Evolutionary conservation across 805 yeast genomes (phyloP), one percentile per base, ranked within the genome.

Genomic region (Kodamaea hsintzibuensis): DNA sequence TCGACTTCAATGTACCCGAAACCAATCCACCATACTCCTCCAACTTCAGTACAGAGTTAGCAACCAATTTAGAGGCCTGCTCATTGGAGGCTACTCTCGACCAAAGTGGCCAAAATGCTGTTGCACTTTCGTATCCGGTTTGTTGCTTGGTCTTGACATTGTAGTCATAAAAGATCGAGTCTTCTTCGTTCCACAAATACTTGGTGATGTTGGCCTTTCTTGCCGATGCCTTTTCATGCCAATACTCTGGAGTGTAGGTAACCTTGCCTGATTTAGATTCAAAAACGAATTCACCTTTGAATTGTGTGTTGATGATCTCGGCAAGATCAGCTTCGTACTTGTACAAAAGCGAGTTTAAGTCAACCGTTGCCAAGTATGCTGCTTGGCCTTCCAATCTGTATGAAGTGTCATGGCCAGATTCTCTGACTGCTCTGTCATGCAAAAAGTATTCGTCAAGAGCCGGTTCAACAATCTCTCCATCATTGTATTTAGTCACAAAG

Each of bases 401-500:
- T 1, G 93, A 79, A 0, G 98, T 95, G 67, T 93, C 99, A 67
- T 95, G 98, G 0, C 99, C 99, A 33, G 95, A 86, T 71, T 93
- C 99, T 66, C 99, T 82, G 9, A 93, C 96, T 0, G 96, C 98
- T 55, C 98, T 78, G 68, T 93, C 99, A 65, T 93, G 97, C 49
- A 89, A 69, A 67, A 93, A 89, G 67, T 89, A 93, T 57, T 84
- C 91, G 64, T 95, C 98, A 55, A 93, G 76, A n/a, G 77, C 83
- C 0, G 96, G 96, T 64, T 90, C 97, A 2, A 72, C 55, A 16
- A 93, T 77, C 49, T 74, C 69, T 3, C 87, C 86, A 42, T 74
- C 68, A 63, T 92, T 91, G 73, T 93, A 95, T 59, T 64, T 60
- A 63, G 78, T 76, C 45, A 78, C 70, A 57, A 86, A 82, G 66